A percentile compares a stretch with the other conserved stretches of the same genome.
Conservation (phyloP, 192 early-diverging fungal species). For the Coemansia sp. region DNA sequence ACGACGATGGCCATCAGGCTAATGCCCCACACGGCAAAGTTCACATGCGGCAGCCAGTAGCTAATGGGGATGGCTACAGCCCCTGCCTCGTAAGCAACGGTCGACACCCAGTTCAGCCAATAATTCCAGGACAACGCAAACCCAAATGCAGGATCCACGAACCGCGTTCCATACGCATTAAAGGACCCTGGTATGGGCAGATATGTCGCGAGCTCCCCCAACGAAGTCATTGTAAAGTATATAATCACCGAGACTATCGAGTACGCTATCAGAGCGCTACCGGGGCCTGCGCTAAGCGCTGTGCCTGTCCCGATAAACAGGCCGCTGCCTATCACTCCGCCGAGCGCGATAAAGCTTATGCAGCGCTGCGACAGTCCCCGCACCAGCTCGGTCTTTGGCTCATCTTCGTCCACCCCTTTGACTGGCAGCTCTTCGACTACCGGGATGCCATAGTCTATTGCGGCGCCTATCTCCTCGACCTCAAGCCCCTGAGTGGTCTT, state of each 20-base stretch:
- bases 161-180: conserved; percentile 66
- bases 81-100: conserved; percentile 67
- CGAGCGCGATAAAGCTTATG: conserved; percentile 63
- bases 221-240: conserved; percentile 64
- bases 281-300: conserved; percentile 68
- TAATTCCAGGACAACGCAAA: conserved; percentile 67
- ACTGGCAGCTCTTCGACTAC: neutral
- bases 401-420: neutral
- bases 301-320: conserved; percentile 75
- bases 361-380: conserved; percentile 38
- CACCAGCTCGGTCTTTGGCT: neutral
- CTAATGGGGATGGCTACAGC: conserved; percentile 72
- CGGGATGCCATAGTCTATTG: neutral
- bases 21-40: conserved; percentile 23
- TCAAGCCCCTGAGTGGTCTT: neutral
- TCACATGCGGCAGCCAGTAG: conserved; percentile 54
- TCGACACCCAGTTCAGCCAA: conserved; percentile 60
- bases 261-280: conserved; percentile 71
- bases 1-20: conserved; percentile 60
- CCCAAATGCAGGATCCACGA: conserved; percentile 69
- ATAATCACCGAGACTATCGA: conserved; percentile 59
- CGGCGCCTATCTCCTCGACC: neutral
- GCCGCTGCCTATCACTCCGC: conserved; percentile 72
- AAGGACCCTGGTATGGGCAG: conserved; percentile 76
- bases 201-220: conserved; percentile 78